phyloP scores from a whole-genome alignment of 345 rosid species.

The Aurinia saxatilis region DNA sequence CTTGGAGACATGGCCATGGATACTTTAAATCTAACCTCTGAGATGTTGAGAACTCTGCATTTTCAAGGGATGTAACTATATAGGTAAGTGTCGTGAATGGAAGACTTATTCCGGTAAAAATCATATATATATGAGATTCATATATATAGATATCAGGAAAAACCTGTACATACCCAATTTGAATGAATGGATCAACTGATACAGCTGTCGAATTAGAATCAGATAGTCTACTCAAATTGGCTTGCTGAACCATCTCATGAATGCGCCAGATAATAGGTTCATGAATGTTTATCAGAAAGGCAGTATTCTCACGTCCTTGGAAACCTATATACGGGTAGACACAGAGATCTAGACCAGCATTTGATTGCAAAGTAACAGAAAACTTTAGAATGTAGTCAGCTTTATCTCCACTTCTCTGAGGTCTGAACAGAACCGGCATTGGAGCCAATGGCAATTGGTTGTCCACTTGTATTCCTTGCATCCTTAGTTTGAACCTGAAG shows the following conservation, averaged over 20 bases:
- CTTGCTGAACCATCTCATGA: constrained; percentile 92
- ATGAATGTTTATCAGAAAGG: constrained; percentile 86
- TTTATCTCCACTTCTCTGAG: constrained; percentile 71
- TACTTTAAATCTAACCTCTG: constrained; percentile 86
- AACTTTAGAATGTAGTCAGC: constrained; percentile 66
- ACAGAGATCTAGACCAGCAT: constrained; percentile 71
- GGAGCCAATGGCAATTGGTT: constrained; percentile 93
- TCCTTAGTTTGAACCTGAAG: constrained; percentile 75
- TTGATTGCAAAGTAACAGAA: constrained; percentile 69
- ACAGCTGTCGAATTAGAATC: constrained; percentile 69
- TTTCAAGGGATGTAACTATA: constrained; percentile 20
- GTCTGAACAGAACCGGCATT: constrained; percentile 95
- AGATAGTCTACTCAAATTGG: constrained; percentile 61
- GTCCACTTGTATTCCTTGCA: constrained; percentile 86
- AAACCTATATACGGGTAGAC: constrained; percentile 87
- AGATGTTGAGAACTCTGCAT: constrained; percentile 73
- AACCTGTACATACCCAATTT: constrained; percentile 58
- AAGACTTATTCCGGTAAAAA: not conserved
- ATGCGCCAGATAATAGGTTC: constrained; percentile 99
- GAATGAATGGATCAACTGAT: constrained; percentile 93
- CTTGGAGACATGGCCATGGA: constrained; percentile 97
- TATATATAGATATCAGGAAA: not conserved
- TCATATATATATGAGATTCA: not conserved
- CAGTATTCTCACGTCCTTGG: constrained; percentile 81
- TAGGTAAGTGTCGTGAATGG: not conserved